These are phyloP conservation scores for Boletus reticuloceps DNA, from an alignment of 768 basidiomycete species.

Conservation along the genomic window DNA sequence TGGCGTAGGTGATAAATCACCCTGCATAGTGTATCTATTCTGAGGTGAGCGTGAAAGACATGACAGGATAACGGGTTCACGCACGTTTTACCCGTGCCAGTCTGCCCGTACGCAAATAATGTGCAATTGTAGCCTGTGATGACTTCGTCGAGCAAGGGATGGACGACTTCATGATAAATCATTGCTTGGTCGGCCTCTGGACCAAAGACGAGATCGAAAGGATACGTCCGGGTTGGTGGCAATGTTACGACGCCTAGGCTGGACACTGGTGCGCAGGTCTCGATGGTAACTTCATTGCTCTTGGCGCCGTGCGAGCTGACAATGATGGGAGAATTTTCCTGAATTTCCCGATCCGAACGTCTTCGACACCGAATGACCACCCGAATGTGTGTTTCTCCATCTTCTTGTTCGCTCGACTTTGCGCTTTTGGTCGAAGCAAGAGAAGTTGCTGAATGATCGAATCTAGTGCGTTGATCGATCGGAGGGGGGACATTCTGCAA, in stretches of 20 bases:
- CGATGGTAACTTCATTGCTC: conserved; percentile 74
- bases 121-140: conserved; percentile 95
- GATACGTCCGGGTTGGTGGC: conserved; percentile 83
- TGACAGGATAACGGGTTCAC: conserved; percentile 29
- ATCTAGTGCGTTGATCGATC: conserved; percentile 16
- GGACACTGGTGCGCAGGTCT: conserved; percentile 67
- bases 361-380: conserved; percentile 89
- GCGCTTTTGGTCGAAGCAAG: conserved; percentile 21
- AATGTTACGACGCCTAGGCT: conserved; percentile 71
- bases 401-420: conserved; percentile 34
- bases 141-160: conserved; percentile 92
- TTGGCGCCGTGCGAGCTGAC: conserved; percentile 75
- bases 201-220: conserved; percentile 94
- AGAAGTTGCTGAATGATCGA: conserved; percentile 24
- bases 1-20: conserved; percentile 78
- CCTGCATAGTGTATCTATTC: conserved; percentile 92
- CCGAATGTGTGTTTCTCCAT: conserved; percentile 81
- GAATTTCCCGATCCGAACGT: conserved; percentile 81
- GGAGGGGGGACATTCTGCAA: conserved; percentile 24
- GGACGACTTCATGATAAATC: conserved; percentile 92
- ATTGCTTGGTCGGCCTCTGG: conserved; percentile 94
- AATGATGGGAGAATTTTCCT: conserved; percentile 85
- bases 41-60: conserved; percentile 10
- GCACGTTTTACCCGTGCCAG: conserved; percentile 98
- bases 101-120: conserved; percentile 97